These are phyloP conservation scores for Fusarium sarcochroum DNA, from an alignment of 2,329 filamentous ascomycete genomes.

Conservation along the genomic window DNA sequence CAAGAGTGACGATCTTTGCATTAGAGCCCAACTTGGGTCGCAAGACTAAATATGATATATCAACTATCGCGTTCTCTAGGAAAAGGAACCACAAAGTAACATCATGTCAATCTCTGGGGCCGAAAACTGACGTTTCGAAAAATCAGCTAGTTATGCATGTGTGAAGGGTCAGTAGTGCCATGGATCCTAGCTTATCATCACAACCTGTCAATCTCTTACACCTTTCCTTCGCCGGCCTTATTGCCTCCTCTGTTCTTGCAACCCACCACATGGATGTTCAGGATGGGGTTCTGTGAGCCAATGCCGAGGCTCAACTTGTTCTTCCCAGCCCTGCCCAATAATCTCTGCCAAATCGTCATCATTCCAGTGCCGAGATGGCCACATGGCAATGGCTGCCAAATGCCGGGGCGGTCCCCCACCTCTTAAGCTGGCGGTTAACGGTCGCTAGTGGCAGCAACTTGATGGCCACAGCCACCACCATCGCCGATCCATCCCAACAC, in stretches of 20 bases:
- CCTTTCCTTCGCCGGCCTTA: not conserved
- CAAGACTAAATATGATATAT: conserved; percentile 10
- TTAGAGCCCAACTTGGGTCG: not conserved
- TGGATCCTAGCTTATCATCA: not conserved
- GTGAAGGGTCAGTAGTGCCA: conserved; percentile 1
- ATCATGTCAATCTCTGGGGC: conserved; percentile 2
- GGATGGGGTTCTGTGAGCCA: not conserved
- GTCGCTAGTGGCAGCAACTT: conserved; percentile 13
- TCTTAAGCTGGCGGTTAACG: conserved; percentile 14
- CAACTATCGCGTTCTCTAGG: conserved; percentile 16
- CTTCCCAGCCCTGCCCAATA: not conserved
- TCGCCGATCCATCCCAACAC: conserved; percentile 11
- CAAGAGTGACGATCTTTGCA: conserved; percentile 1
- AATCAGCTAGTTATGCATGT: not conserved
- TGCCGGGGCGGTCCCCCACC: conserved; percentile 25
- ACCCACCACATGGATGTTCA: not conserved
- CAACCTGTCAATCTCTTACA: not conserved
- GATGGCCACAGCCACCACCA: conserved; percentile 9
- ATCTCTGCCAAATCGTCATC: conserved; percentile 14
- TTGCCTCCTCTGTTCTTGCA: not conserved
- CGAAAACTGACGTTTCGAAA: not conserved
- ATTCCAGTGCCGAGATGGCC: conserved; percentile 25
- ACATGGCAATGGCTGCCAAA: conserved; percentile 28
- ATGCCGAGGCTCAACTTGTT: not conserved
- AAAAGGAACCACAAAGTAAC: conserved; percentile 3